These are phyloP conservation scores for Suillus placidus DNA, from an alignment of 768 basidiomycete genomes.

Conservation along the genomic window DNA sequence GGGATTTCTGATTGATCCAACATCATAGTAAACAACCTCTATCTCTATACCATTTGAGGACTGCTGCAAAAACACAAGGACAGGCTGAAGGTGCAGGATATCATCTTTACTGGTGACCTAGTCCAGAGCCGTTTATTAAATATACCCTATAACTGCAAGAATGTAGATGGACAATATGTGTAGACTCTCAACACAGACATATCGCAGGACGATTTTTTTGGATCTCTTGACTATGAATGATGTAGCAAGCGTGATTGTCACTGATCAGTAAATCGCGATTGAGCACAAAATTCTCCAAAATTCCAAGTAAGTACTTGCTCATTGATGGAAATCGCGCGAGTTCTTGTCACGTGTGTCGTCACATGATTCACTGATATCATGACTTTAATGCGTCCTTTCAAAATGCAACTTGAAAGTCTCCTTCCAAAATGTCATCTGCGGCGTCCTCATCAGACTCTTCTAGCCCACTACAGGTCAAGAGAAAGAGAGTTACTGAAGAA, in stretches of 20 bases:
- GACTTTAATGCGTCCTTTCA: background rate
- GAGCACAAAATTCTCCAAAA: too few species aligned
- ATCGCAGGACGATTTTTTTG: background rate
- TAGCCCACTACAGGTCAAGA: conserved; percentile 34
- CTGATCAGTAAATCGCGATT: background rate
- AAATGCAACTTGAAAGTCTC: background rate
- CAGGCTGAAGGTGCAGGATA: conserved; percentile 6
- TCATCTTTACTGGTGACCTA: conserved; percentile 7
- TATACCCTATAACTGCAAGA: background rate
- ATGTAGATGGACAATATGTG: background rate
- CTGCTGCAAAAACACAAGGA: background rate
- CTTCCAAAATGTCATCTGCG: conserved; percentile 20
- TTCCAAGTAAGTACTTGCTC: too few species aligned
- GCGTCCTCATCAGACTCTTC: conserved; percentile 35
- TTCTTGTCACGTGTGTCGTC: background rate
- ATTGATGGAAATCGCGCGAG: background rate
- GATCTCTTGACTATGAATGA: background rate
- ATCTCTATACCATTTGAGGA: background rate
- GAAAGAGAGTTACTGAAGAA: conserved; percentile 20
- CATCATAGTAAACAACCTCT: conserved; percentile 1
- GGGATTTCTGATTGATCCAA: background rate
- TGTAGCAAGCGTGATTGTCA: background rate
- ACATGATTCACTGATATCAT: background rate
- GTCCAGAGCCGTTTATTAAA: background rate
- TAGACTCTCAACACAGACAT: background rate